Conservation (phyloP, 2,329 filamentous ascomycete species). For the Pyricularia pennisetigena region DNA sequence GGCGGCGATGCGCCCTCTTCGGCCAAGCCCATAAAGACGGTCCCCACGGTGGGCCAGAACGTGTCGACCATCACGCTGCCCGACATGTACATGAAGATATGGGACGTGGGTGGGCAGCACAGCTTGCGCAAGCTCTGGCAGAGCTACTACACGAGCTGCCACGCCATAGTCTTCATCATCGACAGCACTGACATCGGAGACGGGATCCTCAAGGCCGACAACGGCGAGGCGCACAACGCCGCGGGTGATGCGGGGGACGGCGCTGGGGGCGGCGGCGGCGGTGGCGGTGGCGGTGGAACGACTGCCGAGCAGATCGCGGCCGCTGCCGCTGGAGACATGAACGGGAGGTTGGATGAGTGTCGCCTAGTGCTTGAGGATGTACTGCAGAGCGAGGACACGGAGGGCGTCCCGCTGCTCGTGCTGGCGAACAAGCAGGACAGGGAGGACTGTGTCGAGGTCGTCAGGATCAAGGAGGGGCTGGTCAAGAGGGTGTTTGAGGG, state of each 20-base stretch:
- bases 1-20: conserved; percentile 48
- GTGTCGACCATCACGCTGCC: conserved; percentile 83
- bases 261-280: not conserved
- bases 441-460: conserved; percentile 95
- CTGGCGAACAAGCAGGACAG: conserved; percentile 96
- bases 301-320: not conserved
- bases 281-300: not conserved
- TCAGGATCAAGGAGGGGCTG: conserved; percentile 91
- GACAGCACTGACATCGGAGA: conserved; percentile 91
- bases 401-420: conserved; percentile 84
- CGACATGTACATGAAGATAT: conserved; percentile 96
- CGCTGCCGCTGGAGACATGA: conserved; percentile 6
- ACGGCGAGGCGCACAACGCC: conserved; percentile 11
- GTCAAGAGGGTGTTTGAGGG: conserved; percentile 95
- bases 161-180: conserved; percentile 96
- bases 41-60: conserved; percentile 95
- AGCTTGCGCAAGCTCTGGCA: conserved; percentile 87
- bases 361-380: conserved; percentile 83
- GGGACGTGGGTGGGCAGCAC: conserved; percentile 94
- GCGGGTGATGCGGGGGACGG: not conserved
- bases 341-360: conserved; percentile 73
- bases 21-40: conserved; percentile 60
- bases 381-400: conserved; percentile 75
- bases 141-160: conserved; percentile 86
- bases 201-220: conserved; percentile 46